Conservation (phyloP, 495 filamentous ascomycete genomes). For the Podospora bellae-mahoneyi region DNA sequence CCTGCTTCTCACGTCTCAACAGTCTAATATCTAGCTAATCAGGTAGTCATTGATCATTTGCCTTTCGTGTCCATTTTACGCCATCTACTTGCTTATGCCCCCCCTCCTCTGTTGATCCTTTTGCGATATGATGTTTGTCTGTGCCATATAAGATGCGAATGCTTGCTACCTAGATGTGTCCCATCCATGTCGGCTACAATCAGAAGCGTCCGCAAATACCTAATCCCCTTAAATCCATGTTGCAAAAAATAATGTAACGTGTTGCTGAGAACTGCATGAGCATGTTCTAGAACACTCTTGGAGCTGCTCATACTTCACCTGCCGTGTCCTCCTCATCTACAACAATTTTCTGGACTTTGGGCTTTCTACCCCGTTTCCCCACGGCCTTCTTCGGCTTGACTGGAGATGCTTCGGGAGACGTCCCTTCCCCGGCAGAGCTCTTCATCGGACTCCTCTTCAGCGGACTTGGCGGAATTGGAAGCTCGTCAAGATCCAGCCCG, state of each 20-base stretch:
- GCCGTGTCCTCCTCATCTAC: constrained; percentile 24
- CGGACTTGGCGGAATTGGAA: background rate
- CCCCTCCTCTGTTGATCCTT: background rate
- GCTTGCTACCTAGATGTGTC: background rate
- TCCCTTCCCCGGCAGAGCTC: constrained; percentile 3
- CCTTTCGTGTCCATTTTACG: background rate
- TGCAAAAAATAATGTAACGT: background rate
- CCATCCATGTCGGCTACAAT: background rate
- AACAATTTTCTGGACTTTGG: constrained; percentile 18
- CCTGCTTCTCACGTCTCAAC: background rate
- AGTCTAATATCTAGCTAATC: background rate
- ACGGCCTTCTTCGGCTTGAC: constrained; percentile 8
- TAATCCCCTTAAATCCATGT: background rate
- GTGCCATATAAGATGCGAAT: background rate
- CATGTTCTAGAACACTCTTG: background rate
- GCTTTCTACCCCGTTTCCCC: constrained; percentile 13
- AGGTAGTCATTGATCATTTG: background rate
- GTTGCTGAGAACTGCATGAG: too few species aligned
- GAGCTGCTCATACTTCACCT: background rate
- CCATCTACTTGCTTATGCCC: background rate
- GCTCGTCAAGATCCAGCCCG: constrained; percentile 35
- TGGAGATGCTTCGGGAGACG: constrained; percentile 12
- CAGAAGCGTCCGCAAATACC: background rate
- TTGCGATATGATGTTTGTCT: background rate
- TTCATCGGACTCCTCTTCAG: background rate